Evolutionary conservation across 176 grass and related monocot genomes (phyloP).

Genomic region (Oryza glumipatula): DNA sequence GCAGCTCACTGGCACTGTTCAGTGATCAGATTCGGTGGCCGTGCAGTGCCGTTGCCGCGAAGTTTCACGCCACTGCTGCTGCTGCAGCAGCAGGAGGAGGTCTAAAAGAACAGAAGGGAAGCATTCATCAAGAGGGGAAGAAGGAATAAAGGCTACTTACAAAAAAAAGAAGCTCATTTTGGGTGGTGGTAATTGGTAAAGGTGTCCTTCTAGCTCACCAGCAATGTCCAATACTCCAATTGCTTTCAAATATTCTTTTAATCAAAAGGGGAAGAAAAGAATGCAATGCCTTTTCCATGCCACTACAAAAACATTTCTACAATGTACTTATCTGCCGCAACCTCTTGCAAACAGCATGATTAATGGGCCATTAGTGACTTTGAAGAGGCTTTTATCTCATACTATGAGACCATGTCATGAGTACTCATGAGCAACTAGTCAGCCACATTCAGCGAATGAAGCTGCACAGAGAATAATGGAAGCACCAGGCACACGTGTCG

Average conservation of each 20-base stretch:
- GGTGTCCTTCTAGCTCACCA: background rate
- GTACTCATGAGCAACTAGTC: background rate
- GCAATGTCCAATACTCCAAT: background rate
- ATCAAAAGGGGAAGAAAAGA: background rate
- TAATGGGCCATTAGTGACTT: background rate
- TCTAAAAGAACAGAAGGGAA: background rate
- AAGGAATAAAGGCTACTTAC: conserved; percentile 27
- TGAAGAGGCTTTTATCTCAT: background rate
- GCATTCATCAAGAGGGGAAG: background rate
- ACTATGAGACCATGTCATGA: background rate
- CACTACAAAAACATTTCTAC: background rate
- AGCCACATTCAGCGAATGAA: background rate
- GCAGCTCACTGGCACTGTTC: background rate
- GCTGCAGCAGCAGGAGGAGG: background rate
- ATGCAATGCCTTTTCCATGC: background rate
- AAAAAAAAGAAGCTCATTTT: background rate
- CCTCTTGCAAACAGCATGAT: background rate
- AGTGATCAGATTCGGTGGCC: background rate
- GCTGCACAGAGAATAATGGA: conserved; percentile 26
- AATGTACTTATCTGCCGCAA: background rate
- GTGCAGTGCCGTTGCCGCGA: conserved; percentile 21
- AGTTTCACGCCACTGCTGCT: background rate
- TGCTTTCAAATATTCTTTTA: conserved; percentile 3
- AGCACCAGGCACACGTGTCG: conserved; percentile 29
- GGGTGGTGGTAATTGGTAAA: conserved; percentile 6